Evolutionary conservation across 2,329 filamentous ascomycete species (phyloP).

Genomic region (Plenodomus lindquistii): DNA sequence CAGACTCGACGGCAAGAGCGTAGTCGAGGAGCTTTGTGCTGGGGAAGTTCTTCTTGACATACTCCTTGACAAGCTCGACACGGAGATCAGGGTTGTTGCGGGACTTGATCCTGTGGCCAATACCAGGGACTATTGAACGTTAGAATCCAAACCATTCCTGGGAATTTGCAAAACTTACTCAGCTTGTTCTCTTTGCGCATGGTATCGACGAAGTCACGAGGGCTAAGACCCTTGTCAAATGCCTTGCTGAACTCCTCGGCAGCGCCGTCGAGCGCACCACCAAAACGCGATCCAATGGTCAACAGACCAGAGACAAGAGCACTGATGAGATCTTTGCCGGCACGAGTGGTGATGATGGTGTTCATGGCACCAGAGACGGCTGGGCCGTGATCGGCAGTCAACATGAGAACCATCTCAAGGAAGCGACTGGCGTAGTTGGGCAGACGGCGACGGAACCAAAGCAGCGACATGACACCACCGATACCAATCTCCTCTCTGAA

Average conservation of each 20-base stretch:
- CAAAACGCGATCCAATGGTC: constrained; percentile 97
- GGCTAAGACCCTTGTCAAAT: constrained; percentile 96
- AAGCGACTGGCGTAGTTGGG: constrained; percentile 97
- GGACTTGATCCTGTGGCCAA: constrained; percentile 99
- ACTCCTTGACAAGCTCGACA: constrained; percentile 99
- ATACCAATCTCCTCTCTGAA: constrained; percentile 99
- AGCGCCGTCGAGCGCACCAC: constrained; percentile 96
- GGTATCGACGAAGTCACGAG: constrained; percentile 96
- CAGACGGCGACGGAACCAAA: constrained; percentile 99
- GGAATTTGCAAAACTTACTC: constrained; percentile 56
- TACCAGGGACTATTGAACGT: constrained; percentile 73
- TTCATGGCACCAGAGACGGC: constrained; percentile 99
- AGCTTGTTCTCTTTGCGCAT: constrained; percentile 99
- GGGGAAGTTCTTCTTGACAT: constrained; percentile 96
- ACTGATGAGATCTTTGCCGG: constrained; percentile 97
- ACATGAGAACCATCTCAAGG: constrained; percentile 99
- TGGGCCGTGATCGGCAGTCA: constrained; percentile 98
- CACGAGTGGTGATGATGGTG: constrained; percentile 99
- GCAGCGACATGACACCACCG: constrained; percentile 98
- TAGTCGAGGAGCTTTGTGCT: constrained; percentile 98
- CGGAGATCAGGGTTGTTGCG: constrained; percentile 99
- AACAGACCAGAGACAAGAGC: constrained; percentile 94
- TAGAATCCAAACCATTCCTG: constrained; percentile 12
- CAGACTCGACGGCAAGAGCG: constrained; percentile 94
- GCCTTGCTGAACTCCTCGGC: constrained; percentile 98